Percentiles rank a stretch among this genome's conserved stretches.
Evolutionary conservation across 352 stramenopile genomes (phyloP).

Genomic region (Phytophthora agathidicida): DNA sequence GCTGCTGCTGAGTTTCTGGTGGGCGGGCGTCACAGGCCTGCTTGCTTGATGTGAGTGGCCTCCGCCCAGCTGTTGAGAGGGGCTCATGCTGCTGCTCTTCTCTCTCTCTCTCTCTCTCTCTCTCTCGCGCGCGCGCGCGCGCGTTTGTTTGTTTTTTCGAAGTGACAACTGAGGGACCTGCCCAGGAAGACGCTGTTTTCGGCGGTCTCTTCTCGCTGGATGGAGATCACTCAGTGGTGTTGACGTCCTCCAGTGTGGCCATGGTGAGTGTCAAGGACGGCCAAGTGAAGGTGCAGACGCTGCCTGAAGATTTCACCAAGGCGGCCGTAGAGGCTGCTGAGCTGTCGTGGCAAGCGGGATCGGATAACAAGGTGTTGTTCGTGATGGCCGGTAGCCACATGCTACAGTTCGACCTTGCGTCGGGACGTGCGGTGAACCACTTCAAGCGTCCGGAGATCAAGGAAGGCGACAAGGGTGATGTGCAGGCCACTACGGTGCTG

Average conservation of each 20-base stretch:
- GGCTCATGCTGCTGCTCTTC: no score
- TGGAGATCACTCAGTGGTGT: slow-evolving; percentile 54
- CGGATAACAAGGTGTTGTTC: slow-evolving; percentile 56
- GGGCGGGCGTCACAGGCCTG: no score
- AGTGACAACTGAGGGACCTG: slow-evolving; percentile 29
- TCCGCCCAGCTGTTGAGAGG: no score
- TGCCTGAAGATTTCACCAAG: slow-evolving; percentile 39
- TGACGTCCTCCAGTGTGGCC: slow-evolving; percentile 50
- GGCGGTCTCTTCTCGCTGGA: slow-evolving; percentile 48
- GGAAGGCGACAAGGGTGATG: slow-evolving; percentile 32
- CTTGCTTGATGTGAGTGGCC: no score
- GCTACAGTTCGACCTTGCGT: slow-evolving; percentile 47
- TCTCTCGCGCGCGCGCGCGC: no score
- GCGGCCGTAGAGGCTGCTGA: slow-evolving; percentile 17
- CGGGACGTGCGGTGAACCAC: slow-evolving; percentile 45
- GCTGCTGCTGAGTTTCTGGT: no score
- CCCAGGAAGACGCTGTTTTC: slow-evolving; percentile 35
- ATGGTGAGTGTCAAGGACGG: slow-evolving; percentile 70
- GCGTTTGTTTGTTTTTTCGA: no score
- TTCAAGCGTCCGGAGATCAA: slow-evolving; percentile 41
- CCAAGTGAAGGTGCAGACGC: slow-evolving; percentile 43
- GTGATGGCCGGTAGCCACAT: slow-evolving; percentile 48
- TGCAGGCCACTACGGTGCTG: slow-evolving; percentile 33
- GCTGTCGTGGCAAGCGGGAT: slow-evolving; percentile 50
- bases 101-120: no score